Evolutionary conservation across 2,329 filamentous ascomycete genomes (phyloP), one percentile per base, ranked within the genome.

Genomic region (Penicillium polonicum): DNA sequence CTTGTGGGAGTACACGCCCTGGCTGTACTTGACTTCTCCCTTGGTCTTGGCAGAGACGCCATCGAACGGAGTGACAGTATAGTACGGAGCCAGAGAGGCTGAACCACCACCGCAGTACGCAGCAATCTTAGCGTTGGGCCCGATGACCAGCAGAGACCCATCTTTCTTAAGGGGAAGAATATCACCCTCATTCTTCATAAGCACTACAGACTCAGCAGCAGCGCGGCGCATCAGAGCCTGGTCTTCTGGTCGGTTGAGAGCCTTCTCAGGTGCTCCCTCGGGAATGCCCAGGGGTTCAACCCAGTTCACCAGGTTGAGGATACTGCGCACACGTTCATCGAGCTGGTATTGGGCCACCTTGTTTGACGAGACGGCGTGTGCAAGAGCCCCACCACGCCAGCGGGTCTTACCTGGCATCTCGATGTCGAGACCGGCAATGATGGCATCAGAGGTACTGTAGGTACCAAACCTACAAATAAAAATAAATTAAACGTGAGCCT

Each of bases 171-270:
- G 69, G 0, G 89, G 89, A 1, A 92, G 77, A 0, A 87, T 70
- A 15, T 77, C 78, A 38, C 82, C 81, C 13, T 90, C 82, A 63
- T 92, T 92, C 75, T 91, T 91, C 48, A 92, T 76, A 13, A 92
- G 78, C 1, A 91, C 88, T 9, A 90, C 85, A 4, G 85, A 85
- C 68, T 91, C 87, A 5, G 85, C 83, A 19, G 87, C 88, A 25
- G 89, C 80, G 53, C 82, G 80, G 19, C 89, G 82, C 23, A 91
- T 81, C 45, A 91, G 77, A 17, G 80, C 82, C 5, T 86, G 82
- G 38, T 85, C 85, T 69, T 88, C 82, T 0, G 82, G 79, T 0
- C 83, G 88, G 67, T 91, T 78, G 8, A 80, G 76, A 0, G 76
- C 79, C 48, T 73, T 76, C 69, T 87, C 85, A 0, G 79, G 76